These are phyloP conservation scores for Hemisphaericaspora xylofermentans DNA, from an alignment of 1,139 yeast genomes.

Conservation along the genomic window DNA sequence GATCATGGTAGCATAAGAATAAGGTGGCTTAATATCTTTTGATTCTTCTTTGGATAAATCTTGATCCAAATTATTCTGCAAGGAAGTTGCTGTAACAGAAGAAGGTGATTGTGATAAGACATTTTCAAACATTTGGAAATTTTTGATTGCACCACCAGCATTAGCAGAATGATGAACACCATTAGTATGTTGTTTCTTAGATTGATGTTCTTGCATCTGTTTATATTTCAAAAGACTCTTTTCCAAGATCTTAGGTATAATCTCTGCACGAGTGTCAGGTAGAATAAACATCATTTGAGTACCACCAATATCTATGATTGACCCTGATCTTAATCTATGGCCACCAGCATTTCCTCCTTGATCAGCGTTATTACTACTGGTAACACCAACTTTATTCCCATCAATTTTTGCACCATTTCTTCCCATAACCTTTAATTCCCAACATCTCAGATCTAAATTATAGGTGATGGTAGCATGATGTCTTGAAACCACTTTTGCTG, in stretches of 20 bases:
- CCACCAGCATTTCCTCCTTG: constrained; percentile 33
- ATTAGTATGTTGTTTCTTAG: neutral
- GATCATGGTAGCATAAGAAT: constrained; percentile 96
- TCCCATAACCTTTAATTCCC: constrained; percentile 85
- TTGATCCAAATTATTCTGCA: constrained; percentile 54
- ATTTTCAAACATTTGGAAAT: constrained; percentile 57
- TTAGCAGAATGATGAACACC: neutral
- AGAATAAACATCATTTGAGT: constrained; percentile 98
- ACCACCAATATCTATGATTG: constrained; percentile 90
- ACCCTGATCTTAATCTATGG: constrained; percentile 74
- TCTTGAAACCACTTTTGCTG: constrained; percentile 92
- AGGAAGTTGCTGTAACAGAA: constrained; percentile 40
- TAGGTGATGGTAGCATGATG: constrained; percentile 84
- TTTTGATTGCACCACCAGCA: constrained; percentile 29
- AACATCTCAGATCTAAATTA: constrained; percentile 68
- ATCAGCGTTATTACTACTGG: constrained; percentile 49
- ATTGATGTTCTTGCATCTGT: constrained; percentile 13
- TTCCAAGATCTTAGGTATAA: constrained; percentile 52
- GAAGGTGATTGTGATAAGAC: constrained; percentile 41
- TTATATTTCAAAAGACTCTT: constrained; percentile 35
- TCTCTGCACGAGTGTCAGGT: constrained; percentile 83
- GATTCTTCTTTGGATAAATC: constrained; percentile 82
- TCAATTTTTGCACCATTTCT: constrained; percentile 93
- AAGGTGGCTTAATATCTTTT: constrained; percentile 77
- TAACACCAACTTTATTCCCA: constrained; percentile 53